Conservation (phyloP, 495 filamentous ascomycete species). For the Tuber melanosporum region DNA sequence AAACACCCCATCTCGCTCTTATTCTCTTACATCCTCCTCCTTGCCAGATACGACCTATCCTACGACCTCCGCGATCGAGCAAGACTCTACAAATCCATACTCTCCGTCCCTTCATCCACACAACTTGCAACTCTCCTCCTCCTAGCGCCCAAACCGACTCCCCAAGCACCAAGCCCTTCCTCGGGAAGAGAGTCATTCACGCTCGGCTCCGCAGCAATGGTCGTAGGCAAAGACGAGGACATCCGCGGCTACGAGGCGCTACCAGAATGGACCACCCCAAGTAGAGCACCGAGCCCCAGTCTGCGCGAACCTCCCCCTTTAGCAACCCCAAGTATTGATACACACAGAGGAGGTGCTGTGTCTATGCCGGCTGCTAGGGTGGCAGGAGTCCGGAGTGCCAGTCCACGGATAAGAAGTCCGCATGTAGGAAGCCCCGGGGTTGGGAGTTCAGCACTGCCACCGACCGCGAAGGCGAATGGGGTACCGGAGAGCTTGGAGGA, state of each 20-base stretch:
- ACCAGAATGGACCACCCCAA: constrained; percentile 76
- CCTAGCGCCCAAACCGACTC: constrained; percentile 87
- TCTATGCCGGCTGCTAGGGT: constrained; percentile 49
- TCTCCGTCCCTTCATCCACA: constrained; percentile 63
- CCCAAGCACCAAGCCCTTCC: constrained; percentile 75
- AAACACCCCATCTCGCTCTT: constrained; percentile 65
- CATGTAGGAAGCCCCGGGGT: constrained; percentile 42
- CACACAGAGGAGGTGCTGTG: constrained; percentile 31
- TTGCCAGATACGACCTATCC: constrained; percentile 85
- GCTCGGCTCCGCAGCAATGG: constrained; percentile 76
- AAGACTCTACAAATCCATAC: constrained; percentile 75
- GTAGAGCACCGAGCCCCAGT: constrained; percentile 68
- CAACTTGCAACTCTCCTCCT: constrained; percentile 86
- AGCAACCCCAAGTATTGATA: constrained; percentile 40
- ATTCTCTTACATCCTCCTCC: constrained; percentile 75
- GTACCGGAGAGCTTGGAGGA: constrained; percentile 69
- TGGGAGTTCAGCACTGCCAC: constrained; percentile 30
- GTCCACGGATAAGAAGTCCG: constrained; percentile 25
- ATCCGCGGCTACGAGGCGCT: constrained; percentile 67
- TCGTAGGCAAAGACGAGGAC: constrained; percentile 68
- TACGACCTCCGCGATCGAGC: constrained; percentile 91
- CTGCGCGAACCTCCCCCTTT: constrained; percentile 51
- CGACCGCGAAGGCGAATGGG: constrained; percentile 42
- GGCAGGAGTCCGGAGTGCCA: constrained; percentile 55
- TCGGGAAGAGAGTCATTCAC: constrained; percentile 67